Conservation (phyloP, 345 rosid species). For the Isatis tinctoria region DNA sequence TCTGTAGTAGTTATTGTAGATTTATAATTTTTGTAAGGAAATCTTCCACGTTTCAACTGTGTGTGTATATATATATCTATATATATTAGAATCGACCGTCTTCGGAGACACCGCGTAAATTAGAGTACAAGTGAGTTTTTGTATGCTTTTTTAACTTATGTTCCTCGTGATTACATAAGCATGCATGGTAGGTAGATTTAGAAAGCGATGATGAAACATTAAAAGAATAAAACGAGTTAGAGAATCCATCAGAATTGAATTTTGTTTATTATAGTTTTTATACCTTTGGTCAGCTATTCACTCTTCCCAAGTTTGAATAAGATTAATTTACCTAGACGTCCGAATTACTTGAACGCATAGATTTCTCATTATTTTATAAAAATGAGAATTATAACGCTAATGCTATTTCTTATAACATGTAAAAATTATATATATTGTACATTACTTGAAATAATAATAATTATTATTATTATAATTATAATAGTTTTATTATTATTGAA, state of each 20-base stretch:
- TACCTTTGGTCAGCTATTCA: conserved; percentile 14
- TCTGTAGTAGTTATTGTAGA: not conserved
- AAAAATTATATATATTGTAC: not conserved
- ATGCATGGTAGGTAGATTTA: conserved; percentile 4
- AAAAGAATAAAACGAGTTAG: not conserved
- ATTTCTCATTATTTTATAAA: not conserved
- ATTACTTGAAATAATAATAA: not conserved
- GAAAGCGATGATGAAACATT: not conserved
- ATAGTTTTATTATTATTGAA: not conserved
- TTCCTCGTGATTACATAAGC: conserved; percentile 6
- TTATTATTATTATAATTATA: not conserved
- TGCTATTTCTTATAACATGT: not conserved
- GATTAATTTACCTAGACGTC: not conserved
- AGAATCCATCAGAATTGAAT: not conserved
- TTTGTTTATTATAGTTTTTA: not conserved
- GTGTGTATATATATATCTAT: not conserved
- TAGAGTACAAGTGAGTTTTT: not conserved
- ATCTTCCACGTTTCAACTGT: not conserved
- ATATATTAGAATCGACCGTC: not conserved
- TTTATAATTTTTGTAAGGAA: not conserved
- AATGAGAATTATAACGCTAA: not conserved
- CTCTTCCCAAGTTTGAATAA: conserved; percentile 14
- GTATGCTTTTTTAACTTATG: not conserved
- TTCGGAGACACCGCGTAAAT: conserved; percentile 19
- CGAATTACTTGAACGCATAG: not conserved